Evolutionary conservation across 257 asterid species (phyloP).

Genomic region (Nicotiana undulata): DNA sequence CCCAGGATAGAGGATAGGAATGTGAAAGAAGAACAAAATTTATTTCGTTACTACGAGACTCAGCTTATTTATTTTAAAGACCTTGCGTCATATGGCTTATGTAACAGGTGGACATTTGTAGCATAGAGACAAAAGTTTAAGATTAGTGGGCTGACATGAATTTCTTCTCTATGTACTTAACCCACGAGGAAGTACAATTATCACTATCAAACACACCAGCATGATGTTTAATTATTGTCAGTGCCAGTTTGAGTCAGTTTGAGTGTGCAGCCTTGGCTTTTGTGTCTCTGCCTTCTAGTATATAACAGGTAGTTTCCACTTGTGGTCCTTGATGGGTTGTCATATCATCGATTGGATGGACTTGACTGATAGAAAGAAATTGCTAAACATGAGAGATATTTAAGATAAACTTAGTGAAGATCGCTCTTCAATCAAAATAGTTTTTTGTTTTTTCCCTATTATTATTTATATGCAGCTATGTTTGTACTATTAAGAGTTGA

Average conservation of each 20-base stretch:
- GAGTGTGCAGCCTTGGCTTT: background rate
- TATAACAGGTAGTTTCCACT: background rate
- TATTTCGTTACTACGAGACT: too few species aligned
- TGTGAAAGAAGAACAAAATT: too few species aligned
- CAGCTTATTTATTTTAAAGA: background rate
- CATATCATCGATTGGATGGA: background rate
- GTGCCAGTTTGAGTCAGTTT: background rate
- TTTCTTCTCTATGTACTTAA: background rate
- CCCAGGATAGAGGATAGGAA: background rate
- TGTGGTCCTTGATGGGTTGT: background rate
- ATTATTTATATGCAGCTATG: background rate
- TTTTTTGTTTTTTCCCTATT: background rate
- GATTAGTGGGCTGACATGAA: background rate
- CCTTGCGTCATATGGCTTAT: background rate
- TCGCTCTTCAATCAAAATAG: background rate
- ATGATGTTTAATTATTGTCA: background rate
- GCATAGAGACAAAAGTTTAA: background rate
- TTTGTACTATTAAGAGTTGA: background rate
- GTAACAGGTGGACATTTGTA: background rate
- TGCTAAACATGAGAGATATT: background rate
- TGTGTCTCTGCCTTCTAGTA: background rate
- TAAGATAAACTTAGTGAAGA: background rate
- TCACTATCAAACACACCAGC: background rate
- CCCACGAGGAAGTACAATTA: background rate
- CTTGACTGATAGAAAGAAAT: background rate